A percentile compares a stretch with the other conserved stretches of the same genome.
Evolutionary conservation across 2,329 filamentous ascomycete genomes (phyloP).

Genomic region (Apiospora saccharicola): DNA sequence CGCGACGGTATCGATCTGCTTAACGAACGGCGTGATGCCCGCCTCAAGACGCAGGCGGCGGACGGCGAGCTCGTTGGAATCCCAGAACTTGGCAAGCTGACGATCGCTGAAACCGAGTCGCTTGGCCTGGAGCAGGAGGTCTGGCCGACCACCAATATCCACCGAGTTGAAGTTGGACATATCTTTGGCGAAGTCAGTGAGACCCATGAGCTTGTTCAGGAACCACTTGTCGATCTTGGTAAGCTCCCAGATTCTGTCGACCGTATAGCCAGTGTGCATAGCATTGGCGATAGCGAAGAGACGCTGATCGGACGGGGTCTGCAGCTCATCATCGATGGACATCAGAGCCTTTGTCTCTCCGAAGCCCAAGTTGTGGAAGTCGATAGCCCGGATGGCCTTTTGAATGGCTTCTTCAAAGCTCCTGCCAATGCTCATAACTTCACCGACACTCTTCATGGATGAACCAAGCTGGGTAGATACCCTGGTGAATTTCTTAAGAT

Average conservation of each 20-base stretch:
- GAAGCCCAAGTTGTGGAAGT: slow-evolving; percentile 95
- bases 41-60: slow-evolving; percentile 84
- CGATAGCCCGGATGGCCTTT: slow-evolving; percentile 94
- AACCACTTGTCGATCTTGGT: slow-evolving; percentile 99
- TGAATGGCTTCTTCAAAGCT: slow-evolving; percentile 99
- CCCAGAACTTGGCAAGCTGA: slow-evolving; percentile 93
- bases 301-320: slow-evolving; percentile 96
- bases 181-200: slow-evolving; percentile 86
- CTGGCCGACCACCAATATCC: slow-evolving; percentile 69
- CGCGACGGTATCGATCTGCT: slow-evolving; percentile 98
- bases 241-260: slow-evolving; percentile 97
- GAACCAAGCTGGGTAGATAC: slow-evolving; percentile 96
- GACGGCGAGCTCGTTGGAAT: slow-evolving; percentile 91
- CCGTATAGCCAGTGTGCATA: slow-evolving; percentile 91
- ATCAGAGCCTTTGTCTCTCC: slow-evolving; percentile 91
- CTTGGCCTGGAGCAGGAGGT: slow-evolving; percentile 84
- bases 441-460: slow-evolving; percentile 99
- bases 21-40: slow-evolving; percentile 87
- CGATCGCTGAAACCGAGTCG: slow-evolving; percentile 93
- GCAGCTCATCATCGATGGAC: slow-evolving; percentile 94
- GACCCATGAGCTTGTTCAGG: slow-evolving; percentile 85
- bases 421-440: slow-evolving; percentile 97
- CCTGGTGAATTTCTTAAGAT: slow-evolving; percentile 97
- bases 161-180: slow-evolving; percentile 73
- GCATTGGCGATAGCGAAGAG: slow-evolving; percentile 98